Evolutionary conservation across 371 early-diverging fungal species (phyloP).

Genomic region (Mortierella sp.): DNA sequence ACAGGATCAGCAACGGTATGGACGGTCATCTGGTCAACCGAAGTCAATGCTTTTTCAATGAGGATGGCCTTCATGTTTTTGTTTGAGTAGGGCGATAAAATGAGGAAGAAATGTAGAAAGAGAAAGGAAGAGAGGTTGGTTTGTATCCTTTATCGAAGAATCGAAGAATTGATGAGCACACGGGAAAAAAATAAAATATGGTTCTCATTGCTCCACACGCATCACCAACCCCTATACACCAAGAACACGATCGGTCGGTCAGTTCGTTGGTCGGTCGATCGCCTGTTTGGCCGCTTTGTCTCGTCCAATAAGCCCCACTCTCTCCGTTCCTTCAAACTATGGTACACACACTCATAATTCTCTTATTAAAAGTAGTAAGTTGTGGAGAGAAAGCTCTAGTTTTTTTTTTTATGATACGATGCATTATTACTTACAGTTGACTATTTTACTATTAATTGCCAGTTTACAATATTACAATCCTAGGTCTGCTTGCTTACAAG

Average conservation of each 20-base stretch:
- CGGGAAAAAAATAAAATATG: not conserved
- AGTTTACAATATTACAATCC: not conserved
- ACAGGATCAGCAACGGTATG: constrained; percentile 68
- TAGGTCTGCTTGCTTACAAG: not conserved
- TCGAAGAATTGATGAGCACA: not conserved
- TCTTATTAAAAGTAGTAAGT: not conserved
- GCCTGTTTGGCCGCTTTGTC: constrained; percentile 18
- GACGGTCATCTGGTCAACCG: constrained; percentile 77
- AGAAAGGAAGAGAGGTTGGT: not conserved
- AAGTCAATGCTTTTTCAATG: constrained; percentile 76
- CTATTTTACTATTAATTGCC: not conserved
- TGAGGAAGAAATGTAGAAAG: no score
- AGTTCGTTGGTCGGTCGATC: constrained; percentile 13
- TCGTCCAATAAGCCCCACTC: constrained; percentile 1
- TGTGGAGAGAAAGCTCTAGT: no score
- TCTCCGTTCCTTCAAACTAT: not conserved
- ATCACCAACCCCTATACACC: not conserved
- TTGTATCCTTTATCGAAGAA: not conserved
- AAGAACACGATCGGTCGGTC: constrained; percentile 31
- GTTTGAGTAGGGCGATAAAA: not conserved
- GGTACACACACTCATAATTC: not conserved
- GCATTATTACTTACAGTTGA: not conserved
- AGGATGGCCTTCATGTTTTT: constrained; percentile 78
- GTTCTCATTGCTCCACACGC: not conserved
- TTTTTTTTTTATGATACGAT: not conserved